Conservation (phyloP, 75 land plant species). For the Pseudotsuga menziesii region DNA sequence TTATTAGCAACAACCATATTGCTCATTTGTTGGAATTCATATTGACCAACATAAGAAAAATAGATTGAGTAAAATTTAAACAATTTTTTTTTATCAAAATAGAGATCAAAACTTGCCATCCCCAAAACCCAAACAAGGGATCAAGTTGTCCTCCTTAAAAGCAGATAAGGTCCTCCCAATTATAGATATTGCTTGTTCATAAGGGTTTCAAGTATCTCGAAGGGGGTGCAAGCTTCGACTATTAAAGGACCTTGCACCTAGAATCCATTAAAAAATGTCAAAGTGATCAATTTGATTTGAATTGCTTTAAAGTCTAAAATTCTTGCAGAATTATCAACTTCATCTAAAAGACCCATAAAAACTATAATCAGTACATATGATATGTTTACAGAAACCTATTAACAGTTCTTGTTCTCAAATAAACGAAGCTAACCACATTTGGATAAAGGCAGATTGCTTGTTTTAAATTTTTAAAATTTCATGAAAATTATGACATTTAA, state of each 20-base stretch:
- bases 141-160: slow-evolving; percentile 86
- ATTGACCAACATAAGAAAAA: background rate
- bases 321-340: background rate
- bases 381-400: background rate
- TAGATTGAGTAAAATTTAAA: no score
- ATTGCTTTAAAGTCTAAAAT: background rate
- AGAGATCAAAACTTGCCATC: slow-evolving; percentile 42
- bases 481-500: no score
- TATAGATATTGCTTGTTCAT: slow-evolving; percentile 76
- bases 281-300: background rate
- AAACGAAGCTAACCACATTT: background rate
- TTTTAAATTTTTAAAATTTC: no score
- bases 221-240: slow-evolving; percentile 64
- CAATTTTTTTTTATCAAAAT: background rate
- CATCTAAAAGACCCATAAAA: background rate
- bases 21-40: background rate
- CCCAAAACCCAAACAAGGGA: slow-evolving; percentile 88
- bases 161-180: slow-evolving; percentile 68
- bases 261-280: background rate
- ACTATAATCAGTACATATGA: background rate
- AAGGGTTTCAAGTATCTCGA: slow-evolving; percentile 63
- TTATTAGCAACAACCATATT: background rate
- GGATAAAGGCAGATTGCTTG: no score
- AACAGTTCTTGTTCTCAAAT: background rate
- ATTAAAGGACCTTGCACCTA: slow-evolving; percentile 63